phyloP scores from a whole-genome alignment of 306 rosid genomes.

The Carpinus fangiana region DNA sequence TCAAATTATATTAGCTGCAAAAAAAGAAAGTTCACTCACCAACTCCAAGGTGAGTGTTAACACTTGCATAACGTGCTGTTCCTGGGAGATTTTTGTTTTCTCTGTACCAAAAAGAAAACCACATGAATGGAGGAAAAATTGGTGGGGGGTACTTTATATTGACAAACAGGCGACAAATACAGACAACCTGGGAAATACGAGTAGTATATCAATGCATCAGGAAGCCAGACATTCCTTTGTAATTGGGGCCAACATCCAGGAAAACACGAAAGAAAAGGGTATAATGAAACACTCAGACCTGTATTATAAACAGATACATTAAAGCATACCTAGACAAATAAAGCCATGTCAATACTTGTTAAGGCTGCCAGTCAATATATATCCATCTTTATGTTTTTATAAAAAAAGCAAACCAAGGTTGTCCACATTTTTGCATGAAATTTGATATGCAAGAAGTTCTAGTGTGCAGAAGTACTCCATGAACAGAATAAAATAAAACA shows the following conservation, averaged over 20 bases:
- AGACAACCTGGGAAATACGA: background rate
- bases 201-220: background rate
- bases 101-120: conserved; percentile 41
- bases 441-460: background rate
- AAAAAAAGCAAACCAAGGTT: background rate
- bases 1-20: conserved; percentile 16
- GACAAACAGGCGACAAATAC: background rate
- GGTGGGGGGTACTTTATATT: conserved; percentile 15
- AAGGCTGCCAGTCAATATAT: background rate
- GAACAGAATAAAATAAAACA: no score
- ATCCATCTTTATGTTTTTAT: background rate
- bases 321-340: background rate
- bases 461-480: background rate
- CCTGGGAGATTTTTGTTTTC: conserved; percentile 99
- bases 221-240: background rate
- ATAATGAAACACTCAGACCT: background rate
- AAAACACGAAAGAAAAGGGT: conserved; percentile 14
- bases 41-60: conserved; percentile 96
- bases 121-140: background rate
- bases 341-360: background rate
- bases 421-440: background rate
- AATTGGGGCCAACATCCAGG: conserved; percentile 7
- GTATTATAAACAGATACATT: background rate
- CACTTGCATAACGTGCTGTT: conserved; percentile 99
- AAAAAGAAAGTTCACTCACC: conserved; percentile 50